These are phyloP conservation scores for Fraxinus anomala DNA, from an alignment of 257 asterid genomes.

Conservation along the genomic window DNA sequence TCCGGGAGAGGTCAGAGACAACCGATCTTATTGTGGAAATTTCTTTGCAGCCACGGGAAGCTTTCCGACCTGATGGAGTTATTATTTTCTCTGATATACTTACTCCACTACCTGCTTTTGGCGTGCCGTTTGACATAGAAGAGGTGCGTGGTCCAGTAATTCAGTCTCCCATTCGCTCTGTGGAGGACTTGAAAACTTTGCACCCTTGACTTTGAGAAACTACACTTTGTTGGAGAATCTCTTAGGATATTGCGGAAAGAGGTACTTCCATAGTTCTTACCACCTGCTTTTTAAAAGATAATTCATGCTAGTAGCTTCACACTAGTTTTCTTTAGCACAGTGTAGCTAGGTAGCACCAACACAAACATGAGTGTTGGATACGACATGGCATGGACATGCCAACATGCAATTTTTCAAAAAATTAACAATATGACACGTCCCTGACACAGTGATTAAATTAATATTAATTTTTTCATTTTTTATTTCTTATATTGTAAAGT, in stretches of 20 bases:
- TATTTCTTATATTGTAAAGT: no score
- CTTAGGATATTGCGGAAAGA: conserved; percentile 71
- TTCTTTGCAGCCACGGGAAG: conserved; percentile 99
- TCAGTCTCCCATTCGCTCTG: conserved; percentile 75
- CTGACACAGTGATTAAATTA: no score
- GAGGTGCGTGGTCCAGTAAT: conserved; percentile 87
- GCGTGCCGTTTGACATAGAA: conserved; percentile 97
- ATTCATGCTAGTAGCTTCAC: conserved; percentile 4
- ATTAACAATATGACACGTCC: no score
- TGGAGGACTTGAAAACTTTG: conserved; percentile 74
- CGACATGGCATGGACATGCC: no score
- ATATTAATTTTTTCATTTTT: no score
- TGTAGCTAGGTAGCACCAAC: background rate
- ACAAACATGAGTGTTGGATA: no score
- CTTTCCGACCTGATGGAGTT: conserved; percentile 94
- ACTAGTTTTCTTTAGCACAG: conserved; percentile 4
- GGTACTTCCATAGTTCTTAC: conserved; percentile 42
- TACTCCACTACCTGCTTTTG: conserved; percentile 96
- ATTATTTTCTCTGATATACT: conserved; percentile 96
- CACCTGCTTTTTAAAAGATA: background rate
- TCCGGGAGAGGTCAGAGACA: conserved; percentile 98
- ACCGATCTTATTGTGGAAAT: conserved; percentile 99
- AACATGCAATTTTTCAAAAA: no score
- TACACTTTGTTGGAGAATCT: conserved; percentile 88
- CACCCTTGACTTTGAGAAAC: conserved; percentile 84